A percentile compares a stretch with the other conserved stretches of the same genome.
Evolutionary conservation across 73 alveolate species (phyloP).

Genomic region (Symbiodinium pilosum): DNA sequence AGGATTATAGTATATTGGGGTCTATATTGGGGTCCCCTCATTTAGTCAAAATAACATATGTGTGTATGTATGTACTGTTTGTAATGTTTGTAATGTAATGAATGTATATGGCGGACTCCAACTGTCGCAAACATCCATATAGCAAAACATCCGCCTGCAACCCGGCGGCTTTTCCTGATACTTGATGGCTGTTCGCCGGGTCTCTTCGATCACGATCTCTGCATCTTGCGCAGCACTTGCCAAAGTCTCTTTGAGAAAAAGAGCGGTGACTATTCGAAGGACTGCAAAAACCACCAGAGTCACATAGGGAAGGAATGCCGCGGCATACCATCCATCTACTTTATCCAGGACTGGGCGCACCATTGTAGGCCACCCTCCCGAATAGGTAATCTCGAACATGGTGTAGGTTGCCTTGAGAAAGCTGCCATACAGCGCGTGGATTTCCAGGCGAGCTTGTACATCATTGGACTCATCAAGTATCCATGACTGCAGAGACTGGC

Average conservation of each 20-base stretch:
- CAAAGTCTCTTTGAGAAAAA: slow-evolving; percentile 40
- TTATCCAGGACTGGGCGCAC: slow-evolving; percentile 56
- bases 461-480: background rate
- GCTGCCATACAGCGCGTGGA: background rate
- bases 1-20: too few species aligned
- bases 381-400: slow-evolving; percentile 34
- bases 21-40: too few species aligned
- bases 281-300: slow-evolving; percentile 55
- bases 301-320: slow-evolving; percentile 28
- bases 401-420: slow-evolving; percentile 8
- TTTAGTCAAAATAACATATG: too few species aligned
- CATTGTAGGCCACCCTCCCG: slow-evolving; percentile 11
- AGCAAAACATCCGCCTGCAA: too few species aligned
- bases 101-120: too few species aligned
- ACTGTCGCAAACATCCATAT: too few species aligned
- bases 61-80: too few species aligned
- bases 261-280: slow-evolving; percentile 45
- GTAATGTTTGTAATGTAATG: too few species aligned
- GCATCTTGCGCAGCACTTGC: slow-evolving; percentile 74
- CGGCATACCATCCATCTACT: slow-evolving; percentile 16
- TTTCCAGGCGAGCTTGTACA: background rate
- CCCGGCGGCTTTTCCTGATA: slow-evolving; percentile 67
- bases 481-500: slow-evolving; percentile 28
- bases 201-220: slow-evolving; percentile 38
- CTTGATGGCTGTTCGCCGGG: slow-evolving; percentile 38